Evolutionary conservation across 176 grass and related monocot genomes (phyloP), one percentile per base, ranked within the genome.

Genomic region (Juncus inflexus): DNA sequence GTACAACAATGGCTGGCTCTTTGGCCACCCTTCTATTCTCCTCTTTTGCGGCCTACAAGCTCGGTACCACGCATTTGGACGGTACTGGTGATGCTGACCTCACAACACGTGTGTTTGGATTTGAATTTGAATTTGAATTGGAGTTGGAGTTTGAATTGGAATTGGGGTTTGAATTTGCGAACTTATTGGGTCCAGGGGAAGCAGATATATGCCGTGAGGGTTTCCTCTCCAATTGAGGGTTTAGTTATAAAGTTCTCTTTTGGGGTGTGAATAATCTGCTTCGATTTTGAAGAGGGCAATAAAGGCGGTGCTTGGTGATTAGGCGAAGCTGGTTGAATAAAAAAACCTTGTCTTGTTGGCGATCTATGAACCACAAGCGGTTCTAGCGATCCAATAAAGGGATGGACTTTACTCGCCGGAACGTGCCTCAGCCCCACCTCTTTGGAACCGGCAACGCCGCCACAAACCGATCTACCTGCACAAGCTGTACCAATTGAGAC

Each of bases 21-120:
- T 55, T 84, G 3, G 72, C 77, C 4, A 28, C 40, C 52, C 69
- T 75, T 5, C 91, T 73, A 38, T 90, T 87, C 73, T 90, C 91
- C 53, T 90, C 87, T 75, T 90, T 85, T 6, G 91, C 86, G 3
- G 76, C 87, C 12, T 73, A 57, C 39, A 96, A 77, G 65, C 91
- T 83, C 2, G 86, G 91, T 13, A 95, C 91, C 7, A 85, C 81
- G 15, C 91, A 95, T 62, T 95, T 95, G 4, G 91, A 95, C 8
- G 86, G 86, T 15, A 80, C 78, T 5, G 86, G 91, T 35, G 91
- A 95, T 45, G 86, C 76, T 0, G 91, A 51, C 73, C 86, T 75
- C 5, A 79, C 72, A 2, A 59, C 73, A 8, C 57, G 78, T n/a
- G n/a, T n/a, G n/a, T n/a, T n/a, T 15, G 49, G 53, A 0, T 51